Evolutionary conservation across 1,284 basidiomycete genomes (phyloP).

Genomic region (Cutaneotrichosporon cavernicola): DNA sequence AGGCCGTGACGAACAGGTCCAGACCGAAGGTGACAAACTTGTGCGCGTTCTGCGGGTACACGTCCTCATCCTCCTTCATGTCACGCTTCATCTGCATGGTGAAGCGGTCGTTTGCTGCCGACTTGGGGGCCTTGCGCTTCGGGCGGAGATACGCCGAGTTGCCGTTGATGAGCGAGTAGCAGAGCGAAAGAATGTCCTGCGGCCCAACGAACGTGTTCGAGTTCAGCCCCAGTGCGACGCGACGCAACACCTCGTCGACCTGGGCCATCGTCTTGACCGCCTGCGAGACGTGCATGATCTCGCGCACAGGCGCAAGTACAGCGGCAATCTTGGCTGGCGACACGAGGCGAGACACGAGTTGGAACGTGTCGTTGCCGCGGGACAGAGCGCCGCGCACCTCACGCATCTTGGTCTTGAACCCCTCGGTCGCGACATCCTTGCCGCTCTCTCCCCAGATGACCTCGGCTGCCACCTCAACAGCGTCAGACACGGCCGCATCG

Average conservation of each 20-base stretch:
- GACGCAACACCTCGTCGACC: conserved; percentile 83
- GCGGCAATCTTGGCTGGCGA: conserved; percentile 72
- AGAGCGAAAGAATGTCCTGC: conserved; percentile 73
- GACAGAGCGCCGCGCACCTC: conserved; percentile 79
- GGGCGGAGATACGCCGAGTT: conserved; percentile 71
- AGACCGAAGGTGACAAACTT: conserved; percentile 92
- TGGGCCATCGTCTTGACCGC: conserved; percentile 77
- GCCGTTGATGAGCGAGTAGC: conserved; percentile 84
- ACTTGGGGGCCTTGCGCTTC: conserved; percentile 44
- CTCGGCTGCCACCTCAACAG: conserved; percentile 80
- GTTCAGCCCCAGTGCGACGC: conserved; percentile 81
- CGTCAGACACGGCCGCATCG: conserved; percentile 73
- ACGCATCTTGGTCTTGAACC: conserved; percentile 90
- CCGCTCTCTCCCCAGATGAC: conserved; percentile 94
- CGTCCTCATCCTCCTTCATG: conserved; percentile 60
- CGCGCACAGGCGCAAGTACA: conserved; percentile 75
- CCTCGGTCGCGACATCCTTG: conserved; percentile 83
- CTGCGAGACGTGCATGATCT: conserved; percentile 83
- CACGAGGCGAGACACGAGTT: conserved; percentile 72
- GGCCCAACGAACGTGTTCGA: conserved; percentile 72
- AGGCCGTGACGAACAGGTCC: conserved; percentile 85
- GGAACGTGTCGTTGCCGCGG: conserved; percentile 79
- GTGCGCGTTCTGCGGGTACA: conserved; percentile 73
- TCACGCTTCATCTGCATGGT: conserved; percentile 77
- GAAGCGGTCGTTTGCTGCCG: conserved; percentile 57